Evolutionary conservation across 768 basidiomycete genomes (phyloP).

Genomic region (Leccinum aurantiacum): DNA sequence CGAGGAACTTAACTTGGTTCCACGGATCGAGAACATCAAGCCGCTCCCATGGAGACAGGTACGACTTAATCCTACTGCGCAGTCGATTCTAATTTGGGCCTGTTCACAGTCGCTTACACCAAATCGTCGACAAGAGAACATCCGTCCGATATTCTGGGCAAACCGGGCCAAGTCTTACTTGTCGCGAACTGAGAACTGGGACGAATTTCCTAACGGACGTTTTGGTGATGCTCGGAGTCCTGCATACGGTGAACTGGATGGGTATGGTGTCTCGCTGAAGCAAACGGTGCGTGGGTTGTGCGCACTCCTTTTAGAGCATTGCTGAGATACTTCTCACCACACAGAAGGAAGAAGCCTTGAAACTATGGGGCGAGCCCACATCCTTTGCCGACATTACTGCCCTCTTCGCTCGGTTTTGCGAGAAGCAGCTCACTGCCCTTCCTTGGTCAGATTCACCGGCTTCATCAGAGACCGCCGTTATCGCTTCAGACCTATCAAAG

Average conservation of each 20-base stretch:
- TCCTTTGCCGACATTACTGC: conserved; percentile 60
- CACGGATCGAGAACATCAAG: conserved; percentile 86
- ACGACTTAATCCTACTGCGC: conserved; percentile 19
- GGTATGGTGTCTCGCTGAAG: conserved; percentile 91
- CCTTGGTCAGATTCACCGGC: conserved; percentile 96
- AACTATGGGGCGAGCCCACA: conserved; percentile 85
- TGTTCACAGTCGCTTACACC: conserved; percentile 79
- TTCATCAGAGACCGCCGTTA: conserved; percentile 78
- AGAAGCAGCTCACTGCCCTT: conserved; percentile 66
- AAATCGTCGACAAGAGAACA: conserved; percentile 84
- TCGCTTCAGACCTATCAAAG: conserved; percentile 72
- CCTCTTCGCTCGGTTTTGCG: conserved; percentile 86
- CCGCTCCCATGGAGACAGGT: conserved; percentile 98
- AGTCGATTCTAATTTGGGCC: conserved; percentile 7
- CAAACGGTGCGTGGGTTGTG: conserved; percentile 59
- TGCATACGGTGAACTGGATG: conserved; percentile 97
- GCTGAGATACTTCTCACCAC: conserved; percentile 10
- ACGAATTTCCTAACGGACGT: conserved; percentile 98
- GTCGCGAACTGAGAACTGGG: conserved; percentile 97
- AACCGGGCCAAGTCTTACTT: conserved; percentile 95
- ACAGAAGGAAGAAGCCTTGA: conserved; percentile 87
- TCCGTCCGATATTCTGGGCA: conserved; percentile 99
- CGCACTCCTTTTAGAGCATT: neutral
- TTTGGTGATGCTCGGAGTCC: conserved; percentile 98
- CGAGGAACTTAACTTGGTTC: conserved; percentile 86